These are phyloP conservation scores for Eruca vesicaria DNA, from an alignment of 441 rosid genomes.

Conservation along the genomic window DNA sequence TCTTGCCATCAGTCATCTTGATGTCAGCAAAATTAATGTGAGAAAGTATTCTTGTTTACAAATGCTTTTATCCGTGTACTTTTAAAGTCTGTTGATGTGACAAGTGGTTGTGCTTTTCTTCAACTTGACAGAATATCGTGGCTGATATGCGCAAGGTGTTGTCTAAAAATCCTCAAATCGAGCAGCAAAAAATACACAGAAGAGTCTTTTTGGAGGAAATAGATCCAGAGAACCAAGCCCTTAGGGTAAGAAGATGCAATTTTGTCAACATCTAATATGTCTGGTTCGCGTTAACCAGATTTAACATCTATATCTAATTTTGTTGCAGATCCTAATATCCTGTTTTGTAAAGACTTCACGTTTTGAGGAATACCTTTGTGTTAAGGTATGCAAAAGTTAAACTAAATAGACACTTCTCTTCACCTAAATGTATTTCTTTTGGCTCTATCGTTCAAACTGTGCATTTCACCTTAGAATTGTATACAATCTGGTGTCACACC, in stretches of 20 bases:
- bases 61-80: slow-evolving; percentile 5
- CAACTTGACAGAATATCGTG: slow-evolving; percentile 46
- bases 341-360: slow-evolving; percentile 77
- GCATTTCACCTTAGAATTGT: neutral
- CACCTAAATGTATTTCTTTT: neutral
- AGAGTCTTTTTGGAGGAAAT: slow-evolving; percentile 62
- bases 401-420: neutral
- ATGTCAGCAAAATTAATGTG: slow-evolving; percentile 63
- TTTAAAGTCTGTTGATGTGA: neutral
- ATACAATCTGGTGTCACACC: neutral
- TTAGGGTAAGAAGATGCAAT: slow-evolving; percentile 42
- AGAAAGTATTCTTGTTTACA: slow-evolving; percentile 29
- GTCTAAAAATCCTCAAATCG: slow-evolving; percentile 74
- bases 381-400: slow-evolving; percentile 50
- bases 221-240: slow-evolving; percentile 66
- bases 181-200: slow-evolving; percentile 69
- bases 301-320: slow-evolving; percentile 19
- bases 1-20: slow-evolving; percentile 71
- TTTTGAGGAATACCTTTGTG: slow-evolving; percentile 68
- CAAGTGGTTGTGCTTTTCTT: slow-evolving; percentile 1
- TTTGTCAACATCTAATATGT: neutral
- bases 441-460: neutral
- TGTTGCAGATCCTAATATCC: slow-evolving; percentile 60
- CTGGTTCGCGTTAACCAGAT: neutral
- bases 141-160: slow-evolving; percentile 82